Percentiles rank a stretch among this genome's conserved stretches.
phyloP scores from a whole-genome alignment of 2,329 filamentous ascomycete species.

The Nigrograna mackinnonii region DNA sequence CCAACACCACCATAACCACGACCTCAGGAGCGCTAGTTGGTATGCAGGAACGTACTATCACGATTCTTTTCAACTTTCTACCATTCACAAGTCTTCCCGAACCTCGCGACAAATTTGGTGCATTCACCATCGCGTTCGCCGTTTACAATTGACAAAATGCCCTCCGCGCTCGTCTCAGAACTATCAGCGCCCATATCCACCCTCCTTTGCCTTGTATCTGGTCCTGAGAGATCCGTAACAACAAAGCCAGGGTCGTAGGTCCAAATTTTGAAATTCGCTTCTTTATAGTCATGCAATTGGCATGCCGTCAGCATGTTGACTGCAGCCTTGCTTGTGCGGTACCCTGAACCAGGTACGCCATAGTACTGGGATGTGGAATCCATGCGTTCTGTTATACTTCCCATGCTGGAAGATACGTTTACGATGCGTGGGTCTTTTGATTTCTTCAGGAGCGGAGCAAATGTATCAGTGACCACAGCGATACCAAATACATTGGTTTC shows the following conservation, averaged over 20 bases:
- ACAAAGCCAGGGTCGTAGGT: constrained; percentile 35
- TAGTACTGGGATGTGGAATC: constrained; percentile 11
- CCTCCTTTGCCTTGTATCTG: constrained; percentile 20
- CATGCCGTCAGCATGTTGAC: constrained; percentile 40
- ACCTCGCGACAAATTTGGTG: constrained; percentile 24
- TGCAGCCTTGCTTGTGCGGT: constrained; percentile 41
- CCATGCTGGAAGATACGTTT: constrained; percentile 38
- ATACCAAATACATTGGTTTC: constrained; percentile 44
- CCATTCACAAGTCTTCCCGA: constrained; percentile 24
- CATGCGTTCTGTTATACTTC: constrained; percentile 28
- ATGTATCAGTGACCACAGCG: constrained; percentile 31
- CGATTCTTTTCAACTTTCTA: too few relatives aligned
- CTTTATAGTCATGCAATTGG: constrained; percentile 43
- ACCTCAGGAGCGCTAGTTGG: too few relatives aligned
- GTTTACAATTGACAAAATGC: constrained; percentile 32
- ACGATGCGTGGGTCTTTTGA: constrained; percentile 35
- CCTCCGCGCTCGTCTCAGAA: constrained; percentile 35
- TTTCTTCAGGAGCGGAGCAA: constrained; percentile 37
- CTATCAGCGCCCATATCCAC: constrained; percentile 22
- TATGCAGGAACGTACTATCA: too few relatives aligned
- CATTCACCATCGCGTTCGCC: constrained; percentile 33
- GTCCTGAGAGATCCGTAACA: constrained; percentile 24
- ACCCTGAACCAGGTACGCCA: constrained; percentile 15
- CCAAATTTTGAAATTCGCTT: constrained; percentile 29
- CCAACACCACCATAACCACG: too few relatives aligned